Evolutionary conservation across 768 basidiomycete genomes (phyloP).

Genomic region (Hericium erinaceus): DNA sequence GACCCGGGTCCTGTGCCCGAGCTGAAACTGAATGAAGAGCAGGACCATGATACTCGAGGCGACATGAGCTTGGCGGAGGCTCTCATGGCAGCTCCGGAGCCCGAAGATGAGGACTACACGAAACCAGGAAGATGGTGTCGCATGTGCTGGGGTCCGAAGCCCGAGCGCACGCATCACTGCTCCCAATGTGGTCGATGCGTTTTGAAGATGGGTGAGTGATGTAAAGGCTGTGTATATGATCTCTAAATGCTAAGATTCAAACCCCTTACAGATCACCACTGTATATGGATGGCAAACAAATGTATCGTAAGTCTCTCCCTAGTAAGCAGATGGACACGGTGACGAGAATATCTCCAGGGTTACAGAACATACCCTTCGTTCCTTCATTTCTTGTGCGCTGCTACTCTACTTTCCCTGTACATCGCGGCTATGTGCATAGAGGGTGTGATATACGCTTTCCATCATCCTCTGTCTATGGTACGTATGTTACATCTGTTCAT

Average conservation of each 20-base stretch:
- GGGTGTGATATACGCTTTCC: constrained; percentile 58
- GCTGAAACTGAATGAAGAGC: constrained; percentile 7
- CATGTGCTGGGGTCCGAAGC: constrained; percentile 72
- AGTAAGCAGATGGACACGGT: background rate
- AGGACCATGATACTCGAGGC: constrained; percentile 17
- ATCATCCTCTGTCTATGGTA: constrained; percentile 54
- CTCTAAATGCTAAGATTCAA: background rate
- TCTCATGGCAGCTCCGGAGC: constrained; percentile 34
- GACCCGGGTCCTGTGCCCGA: constrained; percentile 59
- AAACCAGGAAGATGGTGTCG: constrained; percentile 64
- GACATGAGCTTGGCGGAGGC: constrained; percentile 49
- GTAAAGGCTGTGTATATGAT: background rate
- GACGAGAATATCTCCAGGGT: constrained; percentile 35
- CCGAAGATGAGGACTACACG: constrained; percentile 35
- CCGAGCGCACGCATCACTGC: constrained; percentile 77
- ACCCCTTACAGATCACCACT: constrained; percentile 73
- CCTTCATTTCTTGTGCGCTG: constrained; percentile 61
- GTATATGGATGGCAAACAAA: constrained; percentile 70
- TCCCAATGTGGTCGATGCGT: constrained; percentile 68
- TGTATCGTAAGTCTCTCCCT: constrained; percentile 51
- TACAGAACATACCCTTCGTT: constrained; percentile 81
- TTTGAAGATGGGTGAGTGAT: constrained; percentile 67
- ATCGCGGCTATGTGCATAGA: constrained; percentile 41
- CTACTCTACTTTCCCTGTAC: constrained; percentile 57
- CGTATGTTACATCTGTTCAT: constrained; percentile 17